Base-by-base conservation (phyloP, 768 basidiomycete genomes). In the Fibroporia radiculosa region DNA sequence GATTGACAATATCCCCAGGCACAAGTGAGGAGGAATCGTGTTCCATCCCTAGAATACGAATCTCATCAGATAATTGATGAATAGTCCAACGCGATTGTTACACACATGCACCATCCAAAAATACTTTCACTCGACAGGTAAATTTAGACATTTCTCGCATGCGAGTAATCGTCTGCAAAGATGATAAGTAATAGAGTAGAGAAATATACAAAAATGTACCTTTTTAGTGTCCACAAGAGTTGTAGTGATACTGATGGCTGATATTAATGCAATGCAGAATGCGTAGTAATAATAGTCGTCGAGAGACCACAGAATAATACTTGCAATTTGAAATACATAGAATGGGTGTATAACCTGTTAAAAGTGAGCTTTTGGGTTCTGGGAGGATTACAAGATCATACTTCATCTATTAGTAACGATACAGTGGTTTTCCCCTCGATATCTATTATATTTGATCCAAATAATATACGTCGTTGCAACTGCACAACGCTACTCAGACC, bases 231-330 rank as follows among this genome's bases (percentile, higher is more conserved):
- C 96, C 23, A 98, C 61, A 11, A 98, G 70, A 0, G 95, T 97
- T 2, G 87, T 85, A 1, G 72, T 60, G 49, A 97, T 85, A 56
- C 89, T 95, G 47, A 84, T 69, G 25, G 82, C 66, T 26, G 89
- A 93, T 56, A 99, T 98, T 32, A 96, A 68, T 23, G 82, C 90
- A 54, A 98, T 99, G 55, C 93, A 96, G 54, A 93, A 95, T 10
- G 93, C 95, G 62, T 98, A 98, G 57, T 97, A 97, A 54, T 84
- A 92, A 58, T 98, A 99, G 60, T 97, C 77, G 52, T 99, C 96
- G 42, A 98, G 56, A 1, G 87, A 85, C 96, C 96, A 99, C 5
- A 99, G 67, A 29, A 88, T 68, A 53, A 98, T 86, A 52, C 92
- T 96, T 40, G 91, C 91, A 52, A 97, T 82, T 73, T 99, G 96